phyloP scores from a whole-genome alignment of 1,284 basidiomycete species.

The Naganishia sp. region DNA sequence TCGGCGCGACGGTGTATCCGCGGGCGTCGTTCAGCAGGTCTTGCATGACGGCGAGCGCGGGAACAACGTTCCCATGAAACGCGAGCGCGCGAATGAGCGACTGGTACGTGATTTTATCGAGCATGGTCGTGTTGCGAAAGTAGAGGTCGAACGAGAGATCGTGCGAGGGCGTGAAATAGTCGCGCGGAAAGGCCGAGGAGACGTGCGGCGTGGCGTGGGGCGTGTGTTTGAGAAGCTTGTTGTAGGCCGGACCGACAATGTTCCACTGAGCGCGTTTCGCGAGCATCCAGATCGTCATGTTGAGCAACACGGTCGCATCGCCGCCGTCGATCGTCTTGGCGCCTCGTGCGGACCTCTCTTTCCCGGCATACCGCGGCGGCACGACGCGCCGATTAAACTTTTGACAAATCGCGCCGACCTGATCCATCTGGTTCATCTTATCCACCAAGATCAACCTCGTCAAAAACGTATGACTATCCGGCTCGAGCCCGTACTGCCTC shows the following conservation, averaged over 20 bases:
- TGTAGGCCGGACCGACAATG: conserved; percentile 64
- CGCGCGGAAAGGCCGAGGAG: conserved; percentile 26
- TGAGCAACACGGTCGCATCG: conserved; percentile 43
- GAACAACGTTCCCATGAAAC: conserved; percentile 67
- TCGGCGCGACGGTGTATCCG: conserved; percentile 37
- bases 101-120: conserved; percentile 31
- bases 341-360: not conserved
- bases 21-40: conserved; percentile 63
- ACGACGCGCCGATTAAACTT: conserved; percentile 10
- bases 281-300: conserved; percentile 68
- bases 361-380: not conserved
- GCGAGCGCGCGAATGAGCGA: conserved; percentile 67
- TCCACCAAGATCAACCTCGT: conserved; percentile 36
- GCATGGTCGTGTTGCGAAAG: conserved; percentile 3
- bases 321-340: conserved; percentile 6
- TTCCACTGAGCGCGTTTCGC: conserved; percentile 61
- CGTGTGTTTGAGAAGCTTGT: conserved; percentile 59
- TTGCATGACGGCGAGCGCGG: conserved; percentile 63
- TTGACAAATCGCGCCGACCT: conserved; percentile 28
- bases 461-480: conserved; percentile 39
- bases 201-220: conserved; percentile 41
- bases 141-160: conserved; percentile 26
- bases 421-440: conserved; percentile 28
- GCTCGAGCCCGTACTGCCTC: conserved; percentile 33
- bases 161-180: conserved; percentile 21